Evolutionary conservation across 2,329 filamentous ascomycete species (phyloP).

Genomic region (Fusarium miscanthi): DNA sequence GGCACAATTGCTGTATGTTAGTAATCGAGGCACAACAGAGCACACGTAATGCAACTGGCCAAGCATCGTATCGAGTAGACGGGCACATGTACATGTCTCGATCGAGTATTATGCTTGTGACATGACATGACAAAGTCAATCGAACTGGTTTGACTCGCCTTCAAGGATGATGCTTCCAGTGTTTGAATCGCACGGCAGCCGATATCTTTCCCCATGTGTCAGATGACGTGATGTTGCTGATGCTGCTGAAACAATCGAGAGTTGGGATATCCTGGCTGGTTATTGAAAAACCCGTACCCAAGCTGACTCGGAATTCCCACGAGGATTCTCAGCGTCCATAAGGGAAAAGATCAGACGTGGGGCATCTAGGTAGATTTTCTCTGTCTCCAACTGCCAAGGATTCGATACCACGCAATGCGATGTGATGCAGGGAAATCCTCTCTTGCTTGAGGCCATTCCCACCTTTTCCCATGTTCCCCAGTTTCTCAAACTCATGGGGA

Average conservation of each 20-base stretch:
- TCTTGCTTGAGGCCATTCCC: slow-evolving; percentile 29
- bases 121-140: not conserved
- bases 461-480: not conserved
- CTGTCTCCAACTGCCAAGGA: not conserved
- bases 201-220: slow-evolving; percentile 7
- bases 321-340: not conserved
- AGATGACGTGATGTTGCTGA: slow-evolving; percentile 20
- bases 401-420: slow-evolving; percentile 3
- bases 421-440: slow-evolving; percentile 9
- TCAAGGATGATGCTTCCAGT: slow-evolving; percentile 25
- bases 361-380: not conserved
- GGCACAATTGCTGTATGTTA: not conserved
- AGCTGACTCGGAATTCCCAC: slow-evolving; percentile 2
- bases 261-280: slow-evolving; percentile 11
- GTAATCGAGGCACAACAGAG: not conserved
- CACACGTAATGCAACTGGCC: not conserved
- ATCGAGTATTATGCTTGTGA: not conserved
- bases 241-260: slow-evolving; percentile 5
- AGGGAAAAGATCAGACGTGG: slow-evolving; percentile 2
- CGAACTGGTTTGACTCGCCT: not conserved
- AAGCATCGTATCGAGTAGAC: not conserved
- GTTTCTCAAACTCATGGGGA: not conserved
- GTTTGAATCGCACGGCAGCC: not conserved
- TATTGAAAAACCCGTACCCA: not conserved
- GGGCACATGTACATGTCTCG: not conserved